These are phyloP conservation scores for Celoporthe dispersa DNA, from an alignment of 2,329 filamentous ascomycete species.

Conservation along the genomic window DNA sequence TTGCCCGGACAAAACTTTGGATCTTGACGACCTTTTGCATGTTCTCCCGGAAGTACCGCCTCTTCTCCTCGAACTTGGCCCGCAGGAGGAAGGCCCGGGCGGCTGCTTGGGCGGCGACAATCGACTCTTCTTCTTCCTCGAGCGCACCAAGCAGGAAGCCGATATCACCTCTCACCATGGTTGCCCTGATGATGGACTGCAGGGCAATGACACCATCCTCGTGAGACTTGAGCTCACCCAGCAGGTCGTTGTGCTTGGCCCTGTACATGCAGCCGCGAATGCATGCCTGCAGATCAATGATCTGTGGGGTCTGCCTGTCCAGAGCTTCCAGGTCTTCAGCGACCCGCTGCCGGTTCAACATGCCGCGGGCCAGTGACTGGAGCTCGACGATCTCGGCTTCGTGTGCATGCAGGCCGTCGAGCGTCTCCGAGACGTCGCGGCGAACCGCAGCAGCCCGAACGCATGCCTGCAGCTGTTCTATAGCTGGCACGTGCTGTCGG, in stretches of 20 bases:
- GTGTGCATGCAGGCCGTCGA: conserved; percentile 52
- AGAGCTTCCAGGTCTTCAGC: conserved; percentile 58
- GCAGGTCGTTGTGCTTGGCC: conserved; percentile 62
- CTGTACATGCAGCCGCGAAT: conserved; percentile 69
- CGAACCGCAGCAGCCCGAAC: conserved; percentile 61
- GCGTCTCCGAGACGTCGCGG: conserved; percentile 51
- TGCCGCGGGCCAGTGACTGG: conserved; percentile 65
- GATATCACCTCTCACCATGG: conserved; percentile 75
- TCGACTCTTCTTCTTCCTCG: conserved; percentile 79
- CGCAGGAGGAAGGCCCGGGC: conserved; percentile 77
- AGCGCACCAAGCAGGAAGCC: conserved; percentile 76
- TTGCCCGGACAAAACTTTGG: conserved; percentile 92
- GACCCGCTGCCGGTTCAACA: conserved; percentile 59
- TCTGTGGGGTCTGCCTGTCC: conserved; percentile 57
- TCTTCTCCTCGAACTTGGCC: conserved; percentile 79
- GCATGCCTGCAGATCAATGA: conserved; percentile 68
- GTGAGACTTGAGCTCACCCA: conserved; percentile 72
- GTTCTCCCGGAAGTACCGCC: conserved; percentile 88
- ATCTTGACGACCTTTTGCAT: conserved; percentile 99
- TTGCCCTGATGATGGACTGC: conserved; percentile 77
- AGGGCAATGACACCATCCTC: conserved; percentile 69
- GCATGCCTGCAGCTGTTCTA: conserved; percentile 55
- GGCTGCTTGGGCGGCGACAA: conserved; percentile 75
- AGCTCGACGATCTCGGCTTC: conserved; percentile 54
- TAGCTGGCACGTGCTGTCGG: conserved; percentile 45